These are phyloP conservation scores for Pythium oligandrum DNA, from an alignment of 352 stramenopile genomes.

Conservation along the genomic window DNA sequence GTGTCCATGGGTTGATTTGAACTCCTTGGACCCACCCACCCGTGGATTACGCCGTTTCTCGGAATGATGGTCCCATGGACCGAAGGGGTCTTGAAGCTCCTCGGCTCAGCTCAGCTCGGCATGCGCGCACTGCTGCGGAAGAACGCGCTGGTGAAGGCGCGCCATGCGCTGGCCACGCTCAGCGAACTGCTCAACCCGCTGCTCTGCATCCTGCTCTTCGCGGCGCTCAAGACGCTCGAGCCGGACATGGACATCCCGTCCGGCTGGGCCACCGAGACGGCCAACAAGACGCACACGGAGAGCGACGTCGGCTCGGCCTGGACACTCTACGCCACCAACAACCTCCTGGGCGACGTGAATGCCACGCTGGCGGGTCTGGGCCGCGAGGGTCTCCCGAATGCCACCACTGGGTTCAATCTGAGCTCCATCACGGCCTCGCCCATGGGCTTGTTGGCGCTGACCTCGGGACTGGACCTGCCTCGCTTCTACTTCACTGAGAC, in stretches of 20 bases:
- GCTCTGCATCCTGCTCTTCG: conserved; percentile 71
- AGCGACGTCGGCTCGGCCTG: conserved; percentile 27
- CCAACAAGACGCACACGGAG: conserved; percentile 25
- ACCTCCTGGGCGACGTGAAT: conserved; percentile 26
- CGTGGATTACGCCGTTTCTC: no score
- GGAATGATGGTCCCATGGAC: no score
- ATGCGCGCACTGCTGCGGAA: conserved; percentile 50
- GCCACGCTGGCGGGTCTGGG: background rate
- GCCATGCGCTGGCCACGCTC: conserved; percentile 52
- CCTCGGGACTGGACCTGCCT: conserved; percentile 29
- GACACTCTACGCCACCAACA: conserved; percentile 33
- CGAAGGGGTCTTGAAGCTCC: no score
- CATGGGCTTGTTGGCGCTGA: conserved; percentile 20
- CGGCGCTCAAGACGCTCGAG: conserved; percentile 55
- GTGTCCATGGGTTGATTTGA: no score
- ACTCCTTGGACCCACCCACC: no score
- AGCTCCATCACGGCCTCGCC: conserved; percentile 8
- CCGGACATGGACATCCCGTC: conserved; percentile 37
- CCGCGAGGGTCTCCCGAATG: conserved; percentile 3
- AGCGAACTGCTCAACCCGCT: conserved; percentile 66
- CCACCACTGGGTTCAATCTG: background rate
- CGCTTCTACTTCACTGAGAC: conserved; percentile 66
- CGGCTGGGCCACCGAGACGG: conserved; percentile 33
- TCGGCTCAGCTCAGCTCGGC: background rate
- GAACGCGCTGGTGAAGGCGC: conserved; percentile 72